phyloP scores from a whole-genome alignment of 2,329 filamentous ascomycete species.

The Zasmidium cellare region DNA sequence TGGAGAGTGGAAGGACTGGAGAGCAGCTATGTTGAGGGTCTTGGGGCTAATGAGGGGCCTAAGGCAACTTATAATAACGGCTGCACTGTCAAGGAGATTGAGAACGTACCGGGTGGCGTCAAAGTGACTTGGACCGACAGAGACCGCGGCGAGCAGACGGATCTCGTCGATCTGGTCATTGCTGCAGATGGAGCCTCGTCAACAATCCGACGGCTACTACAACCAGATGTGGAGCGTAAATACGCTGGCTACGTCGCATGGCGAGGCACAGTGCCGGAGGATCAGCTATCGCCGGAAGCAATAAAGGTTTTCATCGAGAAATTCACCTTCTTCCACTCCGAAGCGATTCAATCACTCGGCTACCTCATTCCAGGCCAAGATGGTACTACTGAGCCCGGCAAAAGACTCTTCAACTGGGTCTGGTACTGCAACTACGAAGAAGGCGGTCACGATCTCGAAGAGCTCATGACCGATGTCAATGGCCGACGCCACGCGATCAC shows the following conservation, averaged over 20 bases:
- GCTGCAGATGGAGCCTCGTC: slow-evolving; percentile 45
- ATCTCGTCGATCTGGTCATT: slow-evolving; percentile 40
- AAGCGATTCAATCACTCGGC: slow-evolving; percentile 40
- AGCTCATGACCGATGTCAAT: slow-evolving; percentile 47
- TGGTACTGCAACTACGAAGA: slow-evolving; percentile 49
- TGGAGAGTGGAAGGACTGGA: slow-evolving; percentile 46
- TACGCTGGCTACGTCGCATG: slow-evolving; percentile 36
- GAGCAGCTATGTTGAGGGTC: slow-evolving; percentile 29
- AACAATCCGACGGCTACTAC: slow-evolving; percentile 27
- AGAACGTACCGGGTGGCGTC: slow-evolving; percentile 22
- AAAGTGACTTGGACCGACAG: slow-evolving; percentile 28
- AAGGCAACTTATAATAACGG: slow-evolving; percentile 33
- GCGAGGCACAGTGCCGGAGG: slow-evolving; percentile 34
- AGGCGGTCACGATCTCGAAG: slow-evolving; percentile 39
- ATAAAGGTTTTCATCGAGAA: slow-evolving; percentile 37
- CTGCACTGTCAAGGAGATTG: slow-evolving; percentile 29
- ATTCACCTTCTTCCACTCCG: slow-evolving; percentile 43
- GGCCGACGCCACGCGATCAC: slow-evolving; percentile 44
- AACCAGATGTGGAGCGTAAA: slow-evolving; percentile 29
- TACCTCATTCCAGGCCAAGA: slow-evolving; percentile 49
- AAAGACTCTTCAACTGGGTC: slow-evolving; percentile 50
- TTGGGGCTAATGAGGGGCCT: slow-evolving; percentile 14
- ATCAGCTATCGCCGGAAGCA: slow-evolving; percentile 36
- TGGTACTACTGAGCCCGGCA: slow-evolving; percentile 40
- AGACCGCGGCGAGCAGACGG: slow-evolving; percentile 22